A percentile compares a stretch with the other conserved stretches of the same genome.
Evolutionary conservation across 2,329 filamentous ascomycete species (phyloP).

Genomic region (Cordyceps cicadae): DNA sequence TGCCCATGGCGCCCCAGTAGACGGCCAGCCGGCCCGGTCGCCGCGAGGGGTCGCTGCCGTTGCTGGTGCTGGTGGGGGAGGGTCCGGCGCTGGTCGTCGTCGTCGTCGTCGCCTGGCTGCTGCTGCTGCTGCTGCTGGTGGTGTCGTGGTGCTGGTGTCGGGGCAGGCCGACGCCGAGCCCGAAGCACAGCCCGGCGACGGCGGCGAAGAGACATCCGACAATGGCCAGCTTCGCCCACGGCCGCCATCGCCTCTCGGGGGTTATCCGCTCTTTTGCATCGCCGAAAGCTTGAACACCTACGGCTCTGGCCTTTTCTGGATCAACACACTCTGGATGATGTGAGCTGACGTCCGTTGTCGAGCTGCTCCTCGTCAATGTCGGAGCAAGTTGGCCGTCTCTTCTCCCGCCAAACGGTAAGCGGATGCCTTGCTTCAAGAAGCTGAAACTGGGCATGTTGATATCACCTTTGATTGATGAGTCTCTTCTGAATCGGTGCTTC

Average conservation of each 20-base stretch:
- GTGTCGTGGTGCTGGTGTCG: neutral
- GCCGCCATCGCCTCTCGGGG: neutral
- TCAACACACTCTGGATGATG: neutral
- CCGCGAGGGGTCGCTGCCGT: neutral
- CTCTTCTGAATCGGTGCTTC: neutral
- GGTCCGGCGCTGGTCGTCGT: neutral
- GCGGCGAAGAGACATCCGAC: neutral
- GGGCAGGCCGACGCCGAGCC: constrained; percentile 1
- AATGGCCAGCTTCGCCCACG: neutral
- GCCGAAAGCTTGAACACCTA: neutral
- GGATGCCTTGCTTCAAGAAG: neutral
- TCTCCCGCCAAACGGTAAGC: neutral
- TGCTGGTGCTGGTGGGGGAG: neutral
- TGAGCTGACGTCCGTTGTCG: neutral
- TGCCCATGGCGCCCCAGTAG: constrained; percentile 17
- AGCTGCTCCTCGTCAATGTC: neutral
- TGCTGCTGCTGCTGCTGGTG: no score
- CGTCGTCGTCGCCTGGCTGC: neutral
- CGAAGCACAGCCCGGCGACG: neutral
- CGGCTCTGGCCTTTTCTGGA: neutral
- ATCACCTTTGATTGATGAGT: neutral
- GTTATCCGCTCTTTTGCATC: neutral
- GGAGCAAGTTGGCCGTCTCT: neutral
- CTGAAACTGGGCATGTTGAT: neutral
- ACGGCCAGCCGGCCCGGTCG: constrained; percentile 12